A percentile compares a stretch with the other conserved stretches of the same genome.
phyloP scores from a whole-genome alignment of 345 rosid species.

The Syzygium oleosum region DNA sequence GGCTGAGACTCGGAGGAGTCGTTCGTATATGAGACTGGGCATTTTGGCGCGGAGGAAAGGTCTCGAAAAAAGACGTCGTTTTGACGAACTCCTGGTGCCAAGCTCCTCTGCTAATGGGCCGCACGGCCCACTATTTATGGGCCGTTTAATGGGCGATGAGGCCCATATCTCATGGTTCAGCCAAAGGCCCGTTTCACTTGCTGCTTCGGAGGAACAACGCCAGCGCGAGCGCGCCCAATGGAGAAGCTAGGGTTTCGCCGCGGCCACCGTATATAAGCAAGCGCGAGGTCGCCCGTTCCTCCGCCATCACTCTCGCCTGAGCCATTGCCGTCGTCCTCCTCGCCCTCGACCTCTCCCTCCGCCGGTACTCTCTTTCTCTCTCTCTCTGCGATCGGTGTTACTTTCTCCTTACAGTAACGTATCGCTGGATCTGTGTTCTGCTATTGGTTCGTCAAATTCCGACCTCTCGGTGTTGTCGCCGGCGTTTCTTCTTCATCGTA shows the following conservation, averaged over 20 bases:
- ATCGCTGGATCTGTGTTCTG: background rate
- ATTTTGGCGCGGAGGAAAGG: too few relatives aligned
- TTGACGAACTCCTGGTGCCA: background rate
- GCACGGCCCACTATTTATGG: background rate
- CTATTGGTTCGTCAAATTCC: background rate
- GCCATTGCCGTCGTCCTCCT: background rate
- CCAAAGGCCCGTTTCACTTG: background rate
- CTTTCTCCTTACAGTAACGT: background rate
- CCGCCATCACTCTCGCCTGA: background rate
- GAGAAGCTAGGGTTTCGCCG: background rate
- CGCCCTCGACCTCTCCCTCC: background rate
- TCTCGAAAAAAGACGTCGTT: background rate
- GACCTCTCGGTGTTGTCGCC: background rate
- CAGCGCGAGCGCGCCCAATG: background rate
- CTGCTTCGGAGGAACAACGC: background rate
- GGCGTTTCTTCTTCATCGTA: background rate
- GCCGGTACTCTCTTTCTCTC: background rate
- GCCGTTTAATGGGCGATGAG: background rate
- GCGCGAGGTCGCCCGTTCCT: background rate
- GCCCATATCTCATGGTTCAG: background rate
- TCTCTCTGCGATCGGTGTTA: background rate
- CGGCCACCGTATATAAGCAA: background rate
- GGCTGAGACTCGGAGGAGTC: too few relatives aligned
- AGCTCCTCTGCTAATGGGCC: background rate
- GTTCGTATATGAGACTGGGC: too few relatives aligned